These are phyloP conservation scores for Kitagawia praeruptora DNA, from an alignment of 129 eudicot genomes.

Conservation along the genomic window DNA sequence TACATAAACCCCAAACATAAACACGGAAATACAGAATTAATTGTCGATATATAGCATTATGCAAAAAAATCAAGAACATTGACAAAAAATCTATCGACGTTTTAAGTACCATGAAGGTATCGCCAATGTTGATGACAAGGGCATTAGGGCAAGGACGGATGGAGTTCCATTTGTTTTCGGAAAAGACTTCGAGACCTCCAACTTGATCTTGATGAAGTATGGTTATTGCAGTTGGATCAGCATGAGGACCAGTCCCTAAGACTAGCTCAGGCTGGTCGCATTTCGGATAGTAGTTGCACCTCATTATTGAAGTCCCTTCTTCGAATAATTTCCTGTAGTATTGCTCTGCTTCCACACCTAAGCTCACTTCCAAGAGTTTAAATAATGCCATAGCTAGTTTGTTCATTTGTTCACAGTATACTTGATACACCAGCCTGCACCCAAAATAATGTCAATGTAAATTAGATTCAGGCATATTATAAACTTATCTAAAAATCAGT, in stretches of 20 bases:
- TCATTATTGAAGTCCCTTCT: slow-evolving; percentile 43
- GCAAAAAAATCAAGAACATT: neutral
- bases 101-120: slow-evolving; percentile 42
- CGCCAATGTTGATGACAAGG: slow-evolving; percentile 71
- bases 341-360: slow-evolving; percentile 35
- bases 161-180: slow-evolving; percentile 41
- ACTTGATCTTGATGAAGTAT: slow-evolving; percentile 68
- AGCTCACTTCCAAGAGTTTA: slow-evolving; percentile 51
- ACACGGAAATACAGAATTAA: neutral
- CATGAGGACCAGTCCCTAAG: slow-evolving; percentile 65
- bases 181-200: slow-evolving; percentile 59
- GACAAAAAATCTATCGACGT: neutral
- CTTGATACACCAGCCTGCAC: slow-evolving; percentile 42
- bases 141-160: slow-evolving; percentile 42
- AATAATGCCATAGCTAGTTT: slow-evolving; percentile 30
- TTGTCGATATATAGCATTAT: neutral
- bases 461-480: too few relatives aligned
- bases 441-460: neutral
- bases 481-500: too few relatives aligned
- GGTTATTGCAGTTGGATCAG: slow-evolving; percentile 62
- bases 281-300: slow-evolving; percentile 56
- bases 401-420: slow-evolving; percentile 38
- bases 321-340: slow-evolving; percentile 36
- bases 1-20: neutral
- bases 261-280: slow-evolving; percentile 41